Conservation (phyloP, 2,329 filamentous ascomycete species). For the Xylariales sp. region DNA sequence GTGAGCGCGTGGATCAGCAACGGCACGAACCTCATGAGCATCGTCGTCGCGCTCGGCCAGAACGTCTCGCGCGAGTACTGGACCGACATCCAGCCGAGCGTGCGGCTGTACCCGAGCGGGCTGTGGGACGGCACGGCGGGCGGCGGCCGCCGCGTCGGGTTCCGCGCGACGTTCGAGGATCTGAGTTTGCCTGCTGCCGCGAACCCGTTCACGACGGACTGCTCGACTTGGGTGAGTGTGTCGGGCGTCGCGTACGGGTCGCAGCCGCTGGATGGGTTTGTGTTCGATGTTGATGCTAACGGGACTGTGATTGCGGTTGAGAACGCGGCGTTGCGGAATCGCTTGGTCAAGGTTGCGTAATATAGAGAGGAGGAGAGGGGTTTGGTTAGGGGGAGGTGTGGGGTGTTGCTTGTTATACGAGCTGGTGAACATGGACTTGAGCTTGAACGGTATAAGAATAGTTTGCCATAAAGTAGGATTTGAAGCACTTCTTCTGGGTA, state of each 20-base stretch:
- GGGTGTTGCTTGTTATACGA: too few relatives aligned
- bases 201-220: constrained; percentile 45
- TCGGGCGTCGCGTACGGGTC: constrained; percentile 45
- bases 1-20: constrained; percentile 51
- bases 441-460: too few relatives aligned
- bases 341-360: constrained; percentile 40
- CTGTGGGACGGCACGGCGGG: constrained; percentile 46
- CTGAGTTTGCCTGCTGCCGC: constrained; percentile 36
- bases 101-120: constrained; percentile 50
- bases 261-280: constrained; percentile 46
- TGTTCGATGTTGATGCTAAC: constrained; percentile 45
- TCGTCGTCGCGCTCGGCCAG: constrained; percentile 41
- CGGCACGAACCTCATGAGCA: constrained; percentile 49
- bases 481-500: too few relatives aligned
- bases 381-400: too few relatives aligned
- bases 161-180: constrained; percentile 53
- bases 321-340: constrained; percentile 45
- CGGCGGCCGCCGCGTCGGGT: constrained; percentile 47
- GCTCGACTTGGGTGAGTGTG: constrained; percentile 45
- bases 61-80: constrained; percentile 41
- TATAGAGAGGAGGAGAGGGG: too few relatives aligned
- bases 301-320: constrained; percentile 45
- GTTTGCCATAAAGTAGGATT: too few relatives aligned
- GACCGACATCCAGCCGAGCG: constrained; percentile 42
- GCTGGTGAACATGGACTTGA: too few relatives aligned